These are phyloP conservation scores for Fusarium abutilonis DNA, from an alignment of 2,329 filamentous ascomycete genomes.

Conservation along the genomic window DNA sequence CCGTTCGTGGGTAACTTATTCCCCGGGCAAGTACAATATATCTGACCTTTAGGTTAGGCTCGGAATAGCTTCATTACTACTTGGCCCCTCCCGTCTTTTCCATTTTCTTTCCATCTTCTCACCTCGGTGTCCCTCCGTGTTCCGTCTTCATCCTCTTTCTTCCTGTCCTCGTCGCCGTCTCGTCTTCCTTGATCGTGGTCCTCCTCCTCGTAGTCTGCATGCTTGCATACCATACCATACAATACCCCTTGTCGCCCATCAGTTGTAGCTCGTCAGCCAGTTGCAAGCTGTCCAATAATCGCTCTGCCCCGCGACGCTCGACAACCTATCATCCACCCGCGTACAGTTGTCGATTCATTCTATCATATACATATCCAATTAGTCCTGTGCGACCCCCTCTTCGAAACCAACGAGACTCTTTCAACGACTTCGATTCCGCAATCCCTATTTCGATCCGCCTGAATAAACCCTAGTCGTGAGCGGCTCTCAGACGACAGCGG, in stretches of 20 bases:
- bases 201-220: constrained; percentile 25
- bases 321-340: constrained; percentile 16
- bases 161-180: constrained; percentile 12
- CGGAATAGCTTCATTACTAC: constrained; percentile 47
- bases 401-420: constrained; percentile 10
- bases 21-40: constrained; percentile 31
- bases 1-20: constrained; percentile 29
- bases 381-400: constrained; percentile 11
- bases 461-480: constrained; percentile 14
- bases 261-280: constrained; percentile 31
- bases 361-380: constrained; percentile 30
- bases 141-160: constrained; percentile 17
- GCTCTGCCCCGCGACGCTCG: constrained; percentile 30
- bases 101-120: constrained; percentile 21
- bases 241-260: constrained; percentile 21
- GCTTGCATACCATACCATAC: constrained; percentile 8
- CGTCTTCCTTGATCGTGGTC: constrained; percentile 16
- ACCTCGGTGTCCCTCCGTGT: constrained; percentile 25
- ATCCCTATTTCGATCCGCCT: constrained; percentile 21
- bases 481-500: constrained; percentile 22
- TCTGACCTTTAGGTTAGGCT: constrained; percentile 37
- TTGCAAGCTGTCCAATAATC: constrained; percentile 31
- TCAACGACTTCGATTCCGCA: constrained; percentile 15
- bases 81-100: constrained; percentile 26
- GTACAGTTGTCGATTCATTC: constrained; percentile 25